Evolutionary conservation across 805 yeast species (phyloP).

Genomic region (Pichia sporocuriosa): DNA sequence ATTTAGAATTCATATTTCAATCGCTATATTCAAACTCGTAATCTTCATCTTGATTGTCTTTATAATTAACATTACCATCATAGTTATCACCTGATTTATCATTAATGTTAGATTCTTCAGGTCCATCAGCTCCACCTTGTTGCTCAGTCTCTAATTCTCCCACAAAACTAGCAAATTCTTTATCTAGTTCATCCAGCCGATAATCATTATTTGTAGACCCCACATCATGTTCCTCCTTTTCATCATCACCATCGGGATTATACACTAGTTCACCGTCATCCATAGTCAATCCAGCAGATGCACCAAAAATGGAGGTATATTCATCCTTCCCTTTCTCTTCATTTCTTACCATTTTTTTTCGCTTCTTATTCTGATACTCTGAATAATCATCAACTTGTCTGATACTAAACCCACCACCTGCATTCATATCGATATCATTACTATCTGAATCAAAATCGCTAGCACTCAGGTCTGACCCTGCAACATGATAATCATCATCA

Average conservation of each 20-base stretch:
- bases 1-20: no score
- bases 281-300: neutral
- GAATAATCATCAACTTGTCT: neutral
- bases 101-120: conserved; percentile 15
- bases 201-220: conserved; percentile 14
- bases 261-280: neutral
- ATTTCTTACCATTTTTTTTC: neutral
- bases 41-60: conserved; percentile 11
- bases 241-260: conserved; percentile 6
- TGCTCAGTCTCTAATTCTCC: conserved; percentile 10
- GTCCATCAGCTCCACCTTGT: conserved; percentile 2
- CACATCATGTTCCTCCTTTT: neutral
- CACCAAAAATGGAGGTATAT: neutral
- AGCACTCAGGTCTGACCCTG: conserved; percentile 13
- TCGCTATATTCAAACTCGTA: conserved; percentile 43
- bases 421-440: conserved; percentile 2
- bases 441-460: conserved; percentile 14
- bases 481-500: conserved; percentile 13
- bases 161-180: conserved; percentile 14
- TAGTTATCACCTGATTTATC: conserved; percentile 38
- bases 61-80: conserved; percentile 1
- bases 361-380: neutral
- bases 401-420: neutral
- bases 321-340: neutral
- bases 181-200: conserved; percentile 10